Evolutionary conservation across 2,329 filamentous ascomycete genomes (phyloP).

Genomic region (Trichoderma sp.): DNA sequence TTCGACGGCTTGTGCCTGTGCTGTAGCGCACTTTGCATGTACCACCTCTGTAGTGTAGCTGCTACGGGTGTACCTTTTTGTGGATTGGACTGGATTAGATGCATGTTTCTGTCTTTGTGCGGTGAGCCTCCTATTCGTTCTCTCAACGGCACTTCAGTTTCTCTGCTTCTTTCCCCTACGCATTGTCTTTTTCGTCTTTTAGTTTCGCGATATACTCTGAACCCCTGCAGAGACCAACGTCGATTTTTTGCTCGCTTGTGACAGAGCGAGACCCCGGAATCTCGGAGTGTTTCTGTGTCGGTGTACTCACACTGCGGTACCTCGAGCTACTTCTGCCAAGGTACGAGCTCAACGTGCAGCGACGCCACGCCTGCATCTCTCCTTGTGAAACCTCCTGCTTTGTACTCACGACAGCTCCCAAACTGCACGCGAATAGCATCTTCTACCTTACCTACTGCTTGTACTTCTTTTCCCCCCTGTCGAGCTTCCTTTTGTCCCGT

Average conservation of each 20-base stretch:
- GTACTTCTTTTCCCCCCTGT: neutral
- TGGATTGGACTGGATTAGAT: neutral
- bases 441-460: neutral
- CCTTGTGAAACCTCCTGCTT: neutral
- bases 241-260: neutral
- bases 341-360: neutral
- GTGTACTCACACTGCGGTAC: neutral
- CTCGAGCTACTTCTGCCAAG: neutral
- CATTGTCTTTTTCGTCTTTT: neutral
- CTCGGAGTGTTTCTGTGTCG: neutral
- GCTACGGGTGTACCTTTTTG: neutral
- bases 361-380: neutral
- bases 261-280: neutral
- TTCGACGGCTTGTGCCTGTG: neutral
- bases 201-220: neutral
- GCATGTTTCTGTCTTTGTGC: neutral
- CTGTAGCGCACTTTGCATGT: neutral
- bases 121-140: constrained; percentile 12
- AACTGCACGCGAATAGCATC: neutral
- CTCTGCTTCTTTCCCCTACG: neutral
- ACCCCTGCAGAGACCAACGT: neutral
- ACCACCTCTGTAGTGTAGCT: neutral
- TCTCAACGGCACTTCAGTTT: neutral
- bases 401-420: neutral
- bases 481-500: neutral